Evolutionary conservation across 208 protist species (phyloP), one percentile per base, ranked within the genome.

Genomic region (Borovskyia barvae): DNA sequence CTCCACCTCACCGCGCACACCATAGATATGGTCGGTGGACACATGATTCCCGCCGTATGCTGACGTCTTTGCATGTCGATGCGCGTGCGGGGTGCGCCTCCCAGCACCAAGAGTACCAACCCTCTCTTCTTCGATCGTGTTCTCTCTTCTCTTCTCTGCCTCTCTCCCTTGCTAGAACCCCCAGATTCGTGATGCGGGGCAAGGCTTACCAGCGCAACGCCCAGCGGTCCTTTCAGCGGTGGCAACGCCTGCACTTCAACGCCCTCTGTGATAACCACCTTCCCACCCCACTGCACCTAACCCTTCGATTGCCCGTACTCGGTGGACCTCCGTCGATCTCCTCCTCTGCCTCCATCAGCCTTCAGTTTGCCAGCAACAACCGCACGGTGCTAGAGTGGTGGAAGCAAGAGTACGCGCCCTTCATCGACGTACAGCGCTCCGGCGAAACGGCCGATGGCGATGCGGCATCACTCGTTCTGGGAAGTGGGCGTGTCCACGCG

Each of bases 371-470:
- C 5, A 70, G 54, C 20, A 73, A 73, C 33, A 39, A 28, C 42
- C 39, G 5, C 19, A 22, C 35, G 15, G 51, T 73, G 29, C n/a
- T 50, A 24, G 32, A 59, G 52, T 68, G 62, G 62, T 68, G 62
- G 62, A 20, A 30, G 35, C 4, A 20, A 0, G 62, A 68, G 52
- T 68, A 61, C 43, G 29, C 14, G 14, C 2, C 19, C 3, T 60
- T 68, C 22, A 42, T 68, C 7, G 12, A 20, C 19, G 8, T 0
- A 33, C 32, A 17, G 43, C 20, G 45, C 1, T 4, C 3, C 12
- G 7, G 30, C 36, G n/a, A 14, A 15, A 17, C 14, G 11, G 19
- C 25, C 43, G 17, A 32, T 5, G 3, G 35, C 24, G 19, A 30
- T 29, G 30, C 12, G 41, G 32, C 28, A 11, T 3, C 51, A 22